Base-by-base conservation (phyloP, 768 basidiomycete species). In the Podaxis mareebaensis region DNA sequence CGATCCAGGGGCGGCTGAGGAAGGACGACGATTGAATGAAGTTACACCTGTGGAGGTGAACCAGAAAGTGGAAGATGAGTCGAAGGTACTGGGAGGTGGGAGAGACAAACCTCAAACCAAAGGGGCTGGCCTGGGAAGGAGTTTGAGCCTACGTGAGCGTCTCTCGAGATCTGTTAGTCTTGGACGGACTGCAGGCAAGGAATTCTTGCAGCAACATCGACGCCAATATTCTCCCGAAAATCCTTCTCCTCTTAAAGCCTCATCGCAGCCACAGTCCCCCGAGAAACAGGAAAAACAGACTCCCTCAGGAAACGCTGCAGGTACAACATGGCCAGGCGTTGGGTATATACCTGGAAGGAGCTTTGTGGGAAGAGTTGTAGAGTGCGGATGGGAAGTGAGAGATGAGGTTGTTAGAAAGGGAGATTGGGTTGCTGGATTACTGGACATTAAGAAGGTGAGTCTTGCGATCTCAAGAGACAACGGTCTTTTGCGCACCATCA, bases 281-380 rank as follows among this genome's bases (percentile, higher is more conserved):
- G 56, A 61, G 26, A 55, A 39, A 51, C 60, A 58, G 48, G 66
- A 64, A 7, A 61, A 49, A 8, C 39, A 57, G 30, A 0, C 55
- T 17, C 24, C 39, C 36, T 22, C 39, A 58, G 64, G 60, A 58
- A 36, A 53, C 65, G 58, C 63, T 70, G 54, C 40, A 8, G 65
- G 48, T 12, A 63, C 63, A 59, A 58, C 61, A 3, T 63, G 67
- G 3, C 72, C 79, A 3, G 77, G 78, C n/a, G 84, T 85, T 7
- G 92, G 92, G 4, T 93, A 88, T 76, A 86, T 96, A 3, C 95
- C 95, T 22, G 95, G 94, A 0, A 80, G 95, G 51, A 91, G 91
- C 65, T 92, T 97, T 71, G 89, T 93, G 7, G 95, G 95, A 4
- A 78, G 92, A 44, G 89, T 90, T 46, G 72, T 96, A 54, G 92